Evolutionary conservation across 371 early-diverging fungal genomes (phyloP).

Genomic region (Mortierella sp.): DNA sequence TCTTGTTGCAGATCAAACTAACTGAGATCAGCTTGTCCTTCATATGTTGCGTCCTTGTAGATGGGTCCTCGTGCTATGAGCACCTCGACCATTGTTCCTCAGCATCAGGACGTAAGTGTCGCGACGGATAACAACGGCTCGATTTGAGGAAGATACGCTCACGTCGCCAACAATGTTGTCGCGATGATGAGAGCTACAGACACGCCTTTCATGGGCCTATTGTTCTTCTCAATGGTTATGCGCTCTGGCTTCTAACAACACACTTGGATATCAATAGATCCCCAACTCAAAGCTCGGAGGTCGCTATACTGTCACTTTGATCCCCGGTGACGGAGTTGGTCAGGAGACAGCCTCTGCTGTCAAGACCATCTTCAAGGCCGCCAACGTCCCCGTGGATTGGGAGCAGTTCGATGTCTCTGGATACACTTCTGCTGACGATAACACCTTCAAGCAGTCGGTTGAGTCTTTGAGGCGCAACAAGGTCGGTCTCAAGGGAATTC

Average conservation of each 20-base stretch:
- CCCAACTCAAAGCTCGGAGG: conserved; percentile 81
- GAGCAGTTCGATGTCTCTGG: conserved; percentile 96
- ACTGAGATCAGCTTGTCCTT: not conserved
- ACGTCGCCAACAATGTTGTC: not conserved
- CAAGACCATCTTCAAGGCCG: conserved; percentile 93
- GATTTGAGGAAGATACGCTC: not conserved
- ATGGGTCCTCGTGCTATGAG: conserved; percentile 55
- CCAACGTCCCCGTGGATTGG: conserved; percentile 92
- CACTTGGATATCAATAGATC: conserved; percentile 11
- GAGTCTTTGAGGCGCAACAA: conserved; percentile 93
- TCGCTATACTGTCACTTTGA: conserved; percentile 92
- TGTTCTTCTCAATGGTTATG: not conserved
- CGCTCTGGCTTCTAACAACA: not conserved
- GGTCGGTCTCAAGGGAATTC: conserved; percentile 96
- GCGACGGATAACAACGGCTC: not conserved
- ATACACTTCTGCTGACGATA: conserved; percentile 77
- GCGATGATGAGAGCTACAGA: not conserved
- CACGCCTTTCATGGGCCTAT: not conserved
- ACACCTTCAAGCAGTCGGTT: conserved; percentile 84
- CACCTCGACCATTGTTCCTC: conserved; percentile 40
- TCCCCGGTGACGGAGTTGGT: conserved; percentile 98
- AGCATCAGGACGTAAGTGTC: conserved; percentile 51
- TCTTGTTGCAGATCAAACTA: not conserved
- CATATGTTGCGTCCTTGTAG: conserved; percentile 16
- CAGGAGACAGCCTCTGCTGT: conserved; percentile 90